Evolutionary conservation across 2,329 filamentous ascomycete genomes (phyloP), one percentile per base, ranked within the genome.

Genomic region (Blumeriella jaapii): DNA sequence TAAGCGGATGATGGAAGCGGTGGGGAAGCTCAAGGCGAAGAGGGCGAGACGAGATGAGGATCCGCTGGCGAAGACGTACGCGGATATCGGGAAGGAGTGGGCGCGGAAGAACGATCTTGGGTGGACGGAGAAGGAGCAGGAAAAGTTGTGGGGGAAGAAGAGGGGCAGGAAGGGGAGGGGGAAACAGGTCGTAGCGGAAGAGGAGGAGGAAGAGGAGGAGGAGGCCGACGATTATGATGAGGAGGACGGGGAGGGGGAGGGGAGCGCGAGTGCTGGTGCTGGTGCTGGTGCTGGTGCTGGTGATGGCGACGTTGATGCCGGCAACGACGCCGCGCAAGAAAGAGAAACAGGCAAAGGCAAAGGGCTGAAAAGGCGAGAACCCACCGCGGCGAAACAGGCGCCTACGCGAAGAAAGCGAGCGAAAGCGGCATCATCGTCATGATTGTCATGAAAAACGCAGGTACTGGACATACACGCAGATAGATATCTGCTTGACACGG

Each of bases 1-100:
- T 52, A 80, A 82, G 58, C 70, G 81, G 39, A 81, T 93, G 80
- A 75, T 74, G 28, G 78, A 74, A 36, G 84, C 84, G 0, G 74
- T 91, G 36, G 71, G 69, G 38, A 74, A 67, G 55, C 62, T 93
- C 36, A 72, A 74, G 42, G 64, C 68, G 41, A 57, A 51, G 32
- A 43, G 36, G 3, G 23, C 19, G 4, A 23, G 18, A n/a, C 38
- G 18, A 2, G 26, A 17, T 22, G 29, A 17, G 24, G 15, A 36
- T 29, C 22, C 23, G 16, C 19, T 46, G 12, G 35, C 36, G 2
- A 38, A 31, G 33, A 56, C 54, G 1, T 53, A 55, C 42, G 52
- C 44, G 1, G 53, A 58, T 33, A 38, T 52, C 26, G 54, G 51
- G n/a, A 41, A 31, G 24, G 47, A 52, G 32, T 56, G 53, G 51